A percentile compares a stretch with the other conserved stretches of the same genome.
Evolutionary conservation across 495 filamentous ascomycete species (phyloP).

Genomic region (Talaromyces liani): DNA sequence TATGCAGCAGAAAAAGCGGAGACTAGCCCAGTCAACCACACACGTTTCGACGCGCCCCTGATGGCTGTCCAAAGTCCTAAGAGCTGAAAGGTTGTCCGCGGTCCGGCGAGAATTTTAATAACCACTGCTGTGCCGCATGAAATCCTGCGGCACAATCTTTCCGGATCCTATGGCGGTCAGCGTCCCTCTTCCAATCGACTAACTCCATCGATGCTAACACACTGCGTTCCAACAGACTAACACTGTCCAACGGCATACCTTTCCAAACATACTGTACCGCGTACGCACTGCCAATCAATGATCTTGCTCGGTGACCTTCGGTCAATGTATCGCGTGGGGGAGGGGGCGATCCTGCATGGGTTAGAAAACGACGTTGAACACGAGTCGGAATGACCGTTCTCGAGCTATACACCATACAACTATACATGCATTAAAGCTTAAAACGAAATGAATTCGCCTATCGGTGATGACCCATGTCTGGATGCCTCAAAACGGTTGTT

Average conservation of each 20-base stretch:
- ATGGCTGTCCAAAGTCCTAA: not conserved
- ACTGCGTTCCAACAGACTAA: not conserved
- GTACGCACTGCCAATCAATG: not conserved
- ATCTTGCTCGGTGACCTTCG: not conserved
- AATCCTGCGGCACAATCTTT: conserved; percentile 1
- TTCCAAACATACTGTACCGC: not conserved
- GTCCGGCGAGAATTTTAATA: not conserved
- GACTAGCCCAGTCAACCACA: not conserved
- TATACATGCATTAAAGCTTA: not conserved
- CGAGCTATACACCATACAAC: not conserved
- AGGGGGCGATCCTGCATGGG: not conserved
- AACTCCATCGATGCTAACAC: not conserved
- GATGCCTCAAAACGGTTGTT: not conserved
- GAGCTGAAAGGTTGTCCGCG: not conserved
- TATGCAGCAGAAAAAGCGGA: conserved; percentile 2
- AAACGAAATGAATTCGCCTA: not conserved
- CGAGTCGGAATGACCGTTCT: not conserved
- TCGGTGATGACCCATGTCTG: not conserved
- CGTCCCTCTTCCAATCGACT: not conserved
- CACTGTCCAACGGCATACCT: no score
- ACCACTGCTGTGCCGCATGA: not conserved
- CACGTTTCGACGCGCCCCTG: not conserved
- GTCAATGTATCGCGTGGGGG: not conserved
- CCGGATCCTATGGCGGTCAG: not conserved
- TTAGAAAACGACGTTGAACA: not conserved